A percentile compares a stretch with the other conserved stretches of the same genome.
These are phyloP conservation scores for Eucalyptus marginata DNA, from an alignment of 345 rosid genomes.

Conservation along the genomic window DNA sequence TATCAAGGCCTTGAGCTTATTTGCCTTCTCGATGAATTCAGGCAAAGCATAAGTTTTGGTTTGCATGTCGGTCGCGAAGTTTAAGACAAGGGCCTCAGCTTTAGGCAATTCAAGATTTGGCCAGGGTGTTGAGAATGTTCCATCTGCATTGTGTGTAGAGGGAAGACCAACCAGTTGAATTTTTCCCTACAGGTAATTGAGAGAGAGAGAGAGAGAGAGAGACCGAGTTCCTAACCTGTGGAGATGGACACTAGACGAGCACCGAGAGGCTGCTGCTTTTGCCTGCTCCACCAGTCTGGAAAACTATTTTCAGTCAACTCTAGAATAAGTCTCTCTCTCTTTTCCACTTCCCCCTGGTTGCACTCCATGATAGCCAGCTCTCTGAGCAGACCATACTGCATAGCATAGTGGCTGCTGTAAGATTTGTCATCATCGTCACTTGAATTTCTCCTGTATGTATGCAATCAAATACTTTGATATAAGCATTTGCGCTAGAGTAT, in stretches of 20 bases:
- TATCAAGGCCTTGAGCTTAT: slow-evolving; percentile 28
- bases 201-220: background rate
- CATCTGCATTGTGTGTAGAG: slow-evolving; percentile 14
- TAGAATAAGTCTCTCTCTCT: slow-evolving; percentile 19
- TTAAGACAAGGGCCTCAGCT: slow-evolving; percentile 34
- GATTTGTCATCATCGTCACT: slow-evolving; percentile 8
- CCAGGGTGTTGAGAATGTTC: slow-evolving; percentile 32
- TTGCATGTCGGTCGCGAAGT: background rate
- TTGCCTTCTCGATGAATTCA: slow-evolving; percentile 24
- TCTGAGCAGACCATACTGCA: slow-evolving; percentile 34
- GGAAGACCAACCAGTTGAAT: background rate
- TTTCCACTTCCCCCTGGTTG: background rate
- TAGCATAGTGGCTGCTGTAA: slow-evolving; percentile 24
- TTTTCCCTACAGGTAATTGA: background rate
- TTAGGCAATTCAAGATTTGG: slow-evolving; percentile 17
- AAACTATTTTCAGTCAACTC: slow-evolving; percentile 10
- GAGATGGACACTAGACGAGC: slow-evolving; percentile 34
- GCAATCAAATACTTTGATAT: background rate
- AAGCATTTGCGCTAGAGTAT: background rate
- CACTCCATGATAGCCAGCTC: slow-evolving; percentile 26
- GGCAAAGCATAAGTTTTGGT: slow-evolving; percentile 29
- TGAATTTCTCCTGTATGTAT: slow-evolving; percentile 15
- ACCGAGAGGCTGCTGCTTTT: background rate
- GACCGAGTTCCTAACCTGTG: slow-evolving; percentile 16
- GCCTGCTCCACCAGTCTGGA: slow-evolving; percentile 36